Conservation (phyloP, 2,329 filamentous ascomycete species). For the Aspergillus calidoustus region DNA sequence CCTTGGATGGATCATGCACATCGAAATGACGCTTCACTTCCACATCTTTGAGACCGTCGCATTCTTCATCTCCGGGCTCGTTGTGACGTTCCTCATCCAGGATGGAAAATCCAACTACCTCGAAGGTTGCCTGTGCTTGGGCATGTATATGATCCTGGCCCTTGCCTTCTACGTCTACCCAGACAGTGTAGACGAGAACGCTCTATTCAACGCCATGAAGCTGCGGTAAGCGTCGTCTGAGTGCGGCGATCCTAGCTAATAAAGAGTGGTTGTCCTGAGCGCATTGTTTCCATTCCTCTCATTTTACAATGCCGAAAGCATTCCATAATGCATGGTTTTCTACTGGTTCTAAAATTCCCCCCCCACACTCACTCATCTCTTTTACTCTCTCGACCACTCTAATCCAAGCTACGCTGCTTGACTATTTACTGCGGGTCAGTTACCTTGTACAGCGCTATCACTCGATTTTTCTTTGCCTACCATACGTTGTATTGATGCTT, state of each 20-base stretch:
- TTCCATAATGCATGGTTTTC: neutral
- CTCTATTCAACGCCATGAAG: slow-evolving; percentile 16
- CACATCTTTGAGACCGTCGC: slow-evolving; percentile 79
- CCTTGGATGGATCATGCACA: slow-evolving; percentile 75
- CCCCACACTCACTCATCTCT: neutral
- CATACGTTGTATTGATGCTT: neutral
- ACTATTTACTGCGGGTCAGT: slow-evolving; percentile 23
- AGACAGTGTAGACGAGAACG: slow-evolving; percentile 38
- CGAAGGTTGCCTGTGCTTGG: slow-evolving; percentile 73
- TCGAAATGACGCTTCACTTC: slow-evolving; percentile 78
- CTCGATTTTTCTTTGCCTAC: neutral
- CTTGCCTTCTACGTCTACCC: slow-evolving; percentile 56
- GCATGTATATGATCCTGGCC: slow-evolving; percentile 56
- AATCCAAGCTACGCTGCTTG: slow-evolving; percentile 2
- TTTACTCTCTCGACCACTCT: neutral
- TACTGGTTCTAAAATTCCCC: neutral
- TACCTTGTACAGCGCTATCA: slow-evolving; percentile 1
- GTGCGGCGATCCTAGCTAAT: neutral
- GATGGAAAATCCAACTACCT: slow-evolving; percentile 86
- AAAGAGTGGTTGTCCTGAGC: neutral
- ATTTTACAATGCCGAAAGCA: neutral
- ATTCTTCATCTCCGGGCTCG: slow-evolving; percentile 75
- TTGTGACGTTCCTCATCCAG: slow-evolving; percentile 74
- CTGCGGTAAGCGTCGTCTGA: neutral
- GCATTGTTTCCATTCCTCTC: neutral